Base-by-base conservation (phyloP, 805 yeast genomes). In the Diddensiella santjacobensis region DNA sequence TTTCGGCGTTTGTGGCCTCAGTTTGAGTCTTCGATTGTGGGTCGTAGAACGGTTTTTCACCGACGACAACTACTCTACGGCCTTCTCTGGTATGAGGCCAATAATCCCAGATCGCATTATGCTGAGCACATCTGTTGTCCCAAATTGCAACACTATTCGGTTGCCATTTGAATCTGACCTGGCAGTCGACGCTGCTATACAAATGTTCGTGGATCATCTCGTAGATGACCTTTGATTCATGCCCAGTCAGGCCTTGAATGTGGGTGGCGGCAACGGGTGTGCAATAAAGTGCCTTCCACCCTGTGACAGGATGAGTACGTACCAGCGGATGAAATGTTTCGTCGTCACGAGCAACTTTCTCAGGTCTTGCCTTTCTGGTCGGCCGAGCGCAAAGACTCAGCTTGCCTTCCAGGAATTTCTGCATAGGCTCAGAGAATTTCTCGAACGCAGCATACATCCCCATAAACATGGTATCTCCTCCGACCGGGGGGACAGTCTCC, bases 61-160 rank as follows among this genome's bases (percentile, higher is more conserved):
- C 42, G 10, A 10, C 26, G 13, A 38, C 42, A 24, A 38, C 42
- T 11, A 38, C 42, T 38, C 42, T 10, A 8, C 42, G 42, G 8
- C 42, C 42, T 6, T 13, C 13, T 11, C 42, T 10, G 26, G 38
- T 35, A 17, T 35, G 38, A 15, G 38, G 38, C 38, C 38, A 35
- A 17, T n/a, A n/a, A 35, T 35, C 15, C 38, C 38, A 35, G 20
- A 35, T 35, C 13, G 89, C 87, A 13, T 85, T 71, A 64, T 84
- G 91, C 29, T 75, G 64, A 5, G 79, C 75, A 60, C 83, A 71
- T 63, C 91, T 79, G 71, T 84, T 84, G 60, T 84, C 91, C 90
- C 90, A 84, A 20, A 82, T 63, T 23, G 81, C 86, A 42, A 84
- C 84, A 1, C 88, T 75, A 42, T 75, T 74, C 40, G 80, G 80